Conservation (phyloP, 192 early-diverging fungal genomes). For the Entomortierella lignicola region DNA sequence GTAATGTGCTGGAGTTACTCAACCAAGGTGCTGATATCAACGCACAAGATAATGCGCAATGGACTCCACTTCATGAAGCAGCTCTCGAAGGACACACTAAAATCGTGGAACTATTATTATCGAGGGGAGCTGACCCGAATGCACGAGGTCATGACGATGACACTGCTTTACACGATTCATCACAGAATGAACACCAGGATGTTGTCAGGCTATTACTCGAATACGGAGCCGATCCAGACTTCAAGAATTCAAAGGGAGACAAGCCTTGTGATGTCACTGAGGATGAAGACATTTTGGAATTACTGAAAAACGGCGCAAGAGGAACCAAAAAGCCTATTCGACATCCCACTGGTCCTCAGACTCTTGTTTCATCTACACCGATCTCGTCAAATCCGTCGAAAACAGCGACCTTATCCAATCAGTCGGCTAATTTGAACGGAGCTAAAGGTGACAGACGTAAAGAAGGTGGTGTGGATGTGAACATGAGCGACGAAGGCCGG, state of each 20-base stretch:
- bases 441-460: neutral
- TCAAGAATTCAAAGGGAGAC: slow-evolving; percentile 62
- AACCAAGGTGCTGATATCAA: slow-evolving; percentile 76
- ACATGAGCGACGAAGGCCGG: slow-evolving; percentile 49
- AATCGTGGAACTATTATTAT: slow-evolving; percentile 58
- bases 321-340: slow-evolving; percentile 31
- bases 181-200: slow-evolving; percentile 63
- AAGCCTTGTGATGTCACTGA: slow-evolving; percentile 66
- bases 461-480: slow-evolving; percentile 29
- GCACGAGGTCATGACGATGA: slow-evolving; percentile 67
- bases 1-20: slow-evolving; percentile 59
- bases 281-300: slow-evolving; percentile 40
- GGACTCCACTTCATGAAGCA: slow-evolving; percentile 72
- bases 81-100: slow-evolving; percentile 59
- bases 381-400: slow-evolving; percentile 10
- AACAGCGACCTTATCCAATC: neutral
- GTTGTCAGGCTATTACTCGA: slow-evolving; percentile 60
- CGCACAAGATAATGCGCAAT: slow-evolving; percentile 70
- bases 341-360: neutral
- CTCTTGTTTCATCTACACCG: neutral
- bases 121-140: slow-evolving; percentile 70
- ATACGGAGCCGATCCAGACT: slow-evolving; percentile 59
- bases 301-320: slow-evolving; percentile 34
- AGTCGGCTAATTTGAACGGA: neutral
- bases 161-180: slow-evolving; percentile 76